Percentiles rank a stretch among this genome's conserved stretches.
phyloP scores from a whole-genome alignment of 2,329 filamentous ascomycete genomes.

The Ophiostoma triangulosporum region DNA sequence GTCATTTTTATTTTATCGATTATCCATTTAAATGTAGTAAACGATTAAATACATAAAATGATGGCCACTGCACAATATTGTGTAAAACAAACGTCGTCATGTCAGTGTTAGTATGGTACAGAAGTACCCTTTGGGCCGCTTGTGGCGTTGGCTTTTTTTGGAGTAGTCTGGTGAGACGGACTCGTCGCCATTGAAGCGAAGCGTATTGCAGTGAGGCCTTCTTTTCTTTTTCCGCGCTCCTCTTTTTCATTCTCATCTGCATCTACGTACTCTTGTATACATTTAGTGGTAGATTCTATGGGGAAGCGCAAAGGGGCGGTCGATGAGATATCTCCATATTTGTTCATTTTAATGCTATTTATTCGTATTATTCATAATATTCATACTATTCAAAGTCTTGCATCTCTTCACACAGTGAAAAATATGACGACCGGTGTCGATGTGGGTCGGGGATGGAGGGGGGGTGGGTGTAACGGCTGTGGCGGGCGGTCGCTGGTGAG shows the following conservation, averaged over 20 bases:
- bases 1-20: neutral
- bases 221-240: neutral
- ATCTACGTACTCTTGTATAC: too few relatives aligned
- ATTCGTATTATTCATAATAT: neutral
- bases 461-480: neutral
- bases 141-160: too few relatives aligned
- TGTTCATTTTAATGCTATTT: neutral
- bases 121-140: neutral
- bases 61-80: neutral
- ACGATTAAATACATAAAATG: neutral
- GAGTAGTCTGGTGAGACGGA: too few relatives aligned
- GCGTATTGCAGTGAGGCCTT: too few relatives aligned
- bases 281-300: neutral
- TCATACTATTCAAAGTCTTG: too few relatives aligned
- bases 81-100: constrained; percentile 1
- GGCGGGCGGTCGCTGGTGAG: too few relatives aligned
- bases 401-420: too few relatives aligned
- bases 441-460: neutral
- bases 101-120: neutral
- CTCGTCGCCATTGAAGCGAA: too few relatives aligned
- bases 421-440: neutral
- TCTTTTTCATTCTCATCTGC: neutral
- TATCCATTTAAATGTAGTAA: neutral
- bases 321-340: neutral
- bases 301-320: neutral